A percentile compares a stretch with the other conserved stretches of the same genome.
Evolutionary conservation across 1,139 yeast species (phyloP).

Genomic region (Blastobotrys indianensis): DNA sequence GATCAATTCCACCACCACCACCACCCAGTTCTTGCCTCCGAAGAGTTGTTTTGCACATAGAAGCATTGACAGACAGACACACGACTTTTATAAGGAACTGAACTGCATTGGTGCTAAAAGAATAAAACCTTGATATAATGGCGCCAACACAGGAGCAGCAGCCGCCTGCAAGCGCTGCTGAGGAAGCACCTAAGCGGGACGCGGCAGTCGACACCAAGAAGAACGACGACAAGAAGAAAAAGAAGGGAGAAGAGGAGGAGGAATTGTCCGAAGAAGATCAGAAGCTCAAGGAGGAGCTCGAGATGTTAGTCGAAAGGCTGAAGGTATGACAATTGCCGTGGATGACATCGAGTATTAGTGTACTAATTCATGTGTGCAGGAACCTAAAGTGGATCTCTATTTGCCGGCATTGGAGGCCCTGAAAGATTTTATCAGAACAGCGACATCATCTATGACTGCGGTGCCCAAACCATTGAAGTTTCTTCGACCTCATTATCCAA

Average conservation of each 20-base stretch:
- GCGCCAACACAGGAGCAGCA: slow-evolving; percentile 5
- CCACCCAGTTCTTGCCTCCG: background rate
- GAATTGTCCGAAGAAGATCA: slow-evolving; percentile 93
- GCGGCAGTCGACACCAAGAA: slow-evolving; percentile 9
- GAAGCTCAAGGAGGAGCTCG: slow-evolving; percentile 80
- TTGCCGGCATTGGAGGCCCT: slow-evolving; percentile 57
- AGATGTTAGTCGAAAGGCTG: slow-evolving; percentile 76
- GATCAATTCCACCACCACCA: background rate
- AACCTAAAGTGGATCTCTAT: slow-evolving; percentile 48
- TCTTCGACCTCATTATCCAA: slow-evolving; percentile 77
- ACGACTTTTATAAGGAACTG: background rate
- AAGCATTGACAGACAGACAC: background rate
- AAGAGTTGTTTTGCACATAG: background rate
- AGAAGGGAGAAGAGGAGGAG: slow-evolving; percentile 50
- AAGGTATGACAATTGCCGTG: slow-evolving; percentile 27
- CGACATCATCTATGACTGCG: slow-evolving; percentile 98
- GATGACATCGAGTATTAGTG: background rate
- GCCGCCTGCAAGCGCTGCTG: background rate
- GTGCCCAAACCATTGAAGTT: slow-evolving; percentile 98
- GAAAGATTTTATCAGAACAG: slow-evolving; percentile 76
- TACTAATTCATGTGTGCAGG: slow-evolving; percentile 21
- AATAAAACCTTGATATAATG: background rate
- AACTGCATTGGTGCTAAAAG: too few relatives aligned
- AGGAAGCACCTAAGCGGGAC: slow-evolving; percentile 1
- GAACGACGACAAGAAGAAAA: slow-evolving; percentile 17